Percentiles rank a stretch among this genome's conserved stretches.
Conservation (phyloP, 1,139 yeast genomes). For the Protomyces macrosporus region DNA sequence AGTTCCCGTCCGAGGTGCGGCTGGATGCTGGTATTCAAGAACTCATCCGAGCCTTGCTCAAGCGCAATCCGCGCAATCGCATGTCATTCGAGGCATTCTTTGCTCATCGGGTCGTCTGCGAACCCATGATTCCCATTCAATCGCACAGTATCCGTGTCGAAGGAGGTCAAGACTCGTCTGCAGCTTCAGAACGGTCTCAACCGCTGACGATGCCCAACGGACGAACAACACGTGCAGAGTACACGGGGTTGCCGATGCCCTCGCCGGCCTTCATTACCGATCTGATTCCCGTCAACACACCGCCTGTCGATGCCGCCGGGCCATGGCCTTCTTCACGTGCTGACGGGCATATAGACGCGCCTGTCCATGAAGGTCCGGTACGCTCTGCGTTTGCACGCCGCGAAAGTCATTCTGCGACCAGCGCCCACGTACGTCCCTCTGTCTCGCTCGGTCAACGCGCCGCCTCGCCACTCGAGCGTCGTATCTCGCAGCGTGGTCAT, state of each 20-base stretch:
- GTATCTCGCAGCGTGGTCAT: conserved; percentile 3
- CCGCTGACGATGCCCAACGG: neutral
- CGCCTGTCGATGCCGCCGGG: neutral
- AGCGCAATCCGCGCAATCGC: conserved; percentile 80
- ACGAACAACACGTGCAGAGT: neutral
- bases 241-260: conserved; percentile 5
- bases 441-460: neutral
- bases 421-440: neutral
- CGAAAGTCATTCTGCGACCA: neutral
- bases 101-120: conserved; percentile 34
- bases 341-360: neutral
- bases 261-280: conserved; percentile 38
- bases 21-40: conserved; percentile 60
- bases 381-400: neutral
- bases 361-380: neutral
- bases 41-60: conserved; percentile 67
- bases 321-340: neutral
- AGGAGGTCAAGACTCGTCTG: neutral
- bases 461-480: neutral
- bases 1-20: conserved; percentile 54
- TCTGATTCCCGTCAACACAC: conserved; percentile 18
- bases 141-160: neutral
- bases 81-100: conserved; percentile 85
- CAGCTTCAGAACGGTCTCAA: neutral
- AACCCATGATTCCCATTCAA: conserved; percentile 2